Evolutionary conservation across 2,329 filamentous ascomycete genomes (phyloP), one percentile per base, ranked within the genome.

Genomic region (Zymoseptoria crescenta): DNA sequence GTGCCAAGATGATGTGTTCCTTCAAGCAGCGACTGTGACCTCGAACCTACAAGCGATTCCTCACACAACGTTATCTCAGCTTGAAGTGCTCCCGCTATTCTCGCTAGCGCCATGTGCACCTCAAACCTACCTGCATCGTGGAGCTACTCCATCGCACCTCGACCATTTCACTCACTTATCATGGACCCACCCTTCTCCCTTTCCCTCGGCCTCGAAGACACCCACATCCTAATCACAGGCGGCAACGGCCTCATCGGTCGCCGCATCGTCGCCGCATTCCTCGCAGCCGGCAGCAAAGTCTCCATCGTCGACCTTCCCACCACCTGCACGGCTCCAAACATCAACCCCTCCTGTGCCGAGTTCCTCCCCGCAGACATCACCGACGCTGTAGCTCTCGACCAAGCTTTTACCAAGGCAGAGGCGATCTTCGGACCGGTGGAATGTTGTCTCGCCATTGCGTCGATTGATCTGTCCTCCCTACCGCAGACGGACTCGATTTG

Each of bases 391-490:
- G 29, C 69, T 2, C 64, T 76, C 7, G 68, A 73, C 56, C 35
- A 57, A 16, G 72, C 70, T 3, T 77, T 77, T 61, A 59, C 67
- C 8, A 59, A 60, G 30, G 75, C 75, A n/a, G 65, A 68, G 24
- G 49, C 56, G n/a, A 62, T 62, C 6, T 69, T 72, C 55, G 76
- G 76, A 0, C 67, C 71, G 1, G 69, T 79, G 7, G 64, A 72
- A 21, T 74, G 72, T 56, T 77, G 75, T 62, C 69, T 80, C 50
- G 75, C 76, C 2, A 70, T 79, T 19, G 78, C 77, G 1, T 71
- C 72, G 1, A 69, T 79, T 10, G 77, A 80, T 59, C 67, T 79
- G 10, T 75, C 72, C 52, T 74, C 75, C 21, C 67, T 79, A 16
- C 59, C 65, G 4, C 75, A 76, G 55, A 73, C 72, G 55, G 66